Evolutionary conservation across 768 basidiomycete species (phyloP).

Genomic region (Suillus decipiens): DNA sequence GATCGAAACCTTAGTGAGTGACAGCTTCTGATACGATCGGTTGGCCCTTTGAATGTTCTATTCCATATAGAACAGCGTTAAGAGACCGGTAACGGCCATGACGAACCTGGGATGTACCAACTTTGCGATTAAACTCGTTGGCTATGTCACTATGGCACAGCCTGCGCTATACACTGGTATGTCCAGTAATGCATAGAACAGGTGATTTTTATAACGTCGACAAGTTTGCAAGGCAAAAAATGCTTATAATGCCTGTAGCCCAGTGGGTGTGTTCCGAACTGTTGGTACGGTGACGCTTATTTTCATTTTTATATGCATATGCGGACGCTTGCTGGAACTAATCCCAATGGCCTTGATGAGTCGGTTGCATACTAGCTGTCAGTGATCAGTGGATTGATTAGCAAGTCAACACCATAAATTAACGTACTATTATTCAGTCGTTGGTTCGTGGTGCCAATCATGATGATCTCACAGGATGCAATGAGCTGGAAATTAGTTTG

Average conservation of each 20-base stretch:
- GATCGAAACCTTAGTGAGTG: background rate
- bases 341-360: background rate
- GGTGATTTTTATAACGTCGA: too few species aligned
- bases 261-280: background rate
- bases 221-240: background rate
- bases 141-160: conserved; percentile 56
- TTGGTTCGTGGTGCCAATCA: background rate
- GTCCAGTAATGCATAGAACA: background rate
- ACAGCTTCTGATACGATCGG: background rate
- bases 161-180: conserved; percentile 43
- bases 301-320: background rate
- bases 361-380: background rate
- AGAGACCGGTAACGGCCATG: conserved; percentile 9
- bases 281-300: background rate
- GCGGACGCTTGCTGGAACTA: background rate
- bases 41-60: background rate
- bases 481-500: background rate
- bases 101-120: conserved; percentile 38
- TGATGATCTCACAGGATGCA: background rate
- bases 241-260: background rate
- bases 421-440: background rate
- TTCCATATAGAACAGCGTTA: background rate
- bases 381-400: too few species aligned
- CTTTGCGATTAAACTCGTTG: conserved; percentile 52
- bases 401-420: background rate